phyloP scores from a whole-genome alignment of 805 yeast species.

The Wickerhamomyces subpelliculosus region DNA sequence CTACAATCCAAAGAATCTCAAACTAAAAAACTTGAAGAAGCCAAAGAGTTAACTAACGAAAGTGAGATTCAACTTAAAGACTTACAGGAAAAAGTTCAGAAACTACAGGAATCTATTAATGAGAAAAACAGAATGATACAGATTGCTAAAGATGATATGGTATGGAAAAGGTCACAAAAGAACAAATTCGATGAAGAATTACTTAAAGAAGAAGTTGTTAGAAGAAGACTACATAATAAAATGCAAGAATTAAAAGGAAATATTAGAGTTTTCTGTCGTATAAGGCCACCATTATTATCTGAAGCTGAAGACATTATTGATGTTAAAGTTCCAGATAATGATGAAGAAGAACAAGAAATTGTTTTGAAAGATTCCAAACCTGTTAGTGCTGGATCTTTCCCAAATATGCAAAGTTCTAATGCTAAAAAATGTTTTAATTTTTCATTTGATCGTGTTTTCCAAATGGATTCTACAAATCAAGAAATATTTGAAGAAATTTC shows the following conservation, averaged over 20 bases:
- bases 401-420: neutral
- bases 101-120: neutral
- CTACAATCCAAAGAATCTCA: slow-evolving; percentile 10
- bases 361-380: slow-evolving; percentile 11
- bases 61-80: slow-evolving; percentile 1
- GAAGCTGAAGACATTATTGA: slow-evolving; percentile 21
- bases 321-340: slow-evolving; percentile 24
- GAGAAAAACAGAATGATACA: neutral
- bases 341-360: slow-evolving; percentile 22
- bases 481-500: slow-evolving; percentile 80
- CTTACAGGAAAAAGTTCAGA: neutral
- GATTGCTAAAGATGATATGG: neutral
- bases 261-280: slow-evolving; percentile 83
- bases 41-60: slow-evolving; percentile 13
- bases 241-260: slow-evolving; percentile 88
- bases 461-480: slow-evolving; percentile 41
- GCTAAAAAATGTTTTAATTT: slow-evolving; percentile 31
- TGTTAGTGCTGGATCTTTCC: slow-evolving; percentile 1
- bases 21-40: slow-evolving; percentile 10
- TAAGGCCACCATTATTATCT: slow-evolving; percentile 49
- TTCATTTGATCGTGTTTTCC: slow-evolving; percentile 75
- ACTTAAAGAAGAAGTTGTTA: slow-evolving; percentile 41
- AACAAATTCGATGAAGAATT: slow-evolving; percentile 29
- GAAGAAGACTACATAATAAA: slow-evolving; percentile 63
- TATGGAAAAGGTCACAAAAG: slow-evolving; percentile 24